Base-by-base conservation (phyloP, 495 filamentous ascomycete genomes). In the Daldinia bambusicola region DNA sequence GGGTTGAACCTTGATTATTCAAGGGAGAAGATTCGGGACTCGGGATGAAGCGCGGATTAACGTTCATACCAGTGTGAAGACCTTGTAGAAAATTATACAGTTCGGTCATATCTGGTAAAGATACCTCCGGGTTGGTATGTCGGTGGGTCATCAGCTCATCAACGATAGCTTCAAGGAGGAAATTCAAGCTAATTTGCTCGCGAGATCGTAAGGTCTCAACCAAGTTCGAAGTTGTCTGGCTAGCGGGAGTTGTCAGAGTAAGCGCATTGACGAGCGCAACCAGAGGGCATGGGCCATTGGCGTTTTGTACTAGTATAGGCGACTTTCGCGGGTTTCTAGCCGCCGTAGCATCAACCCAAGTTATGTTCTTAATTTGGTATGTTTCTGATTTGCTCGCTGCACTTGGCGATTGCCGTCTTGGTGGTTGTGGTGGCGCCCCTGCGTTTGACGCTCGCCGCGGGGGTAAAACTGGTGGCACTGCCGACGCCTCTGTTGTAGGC, bases 51-150 rank as follows among this genome's bases (percentile, higher is more conserved):
- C 91, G 90, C 40, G 95, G 95, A 74, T 99, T 98, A 51, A 98
- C 95, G 74, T 98, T 98, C 94, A 99, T 97, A 40, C 95, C 95
- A 0, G 94, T 98, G 76, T 98, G 93, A 3, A 99, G 83, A 50
- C 92, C 92, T 31, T 94, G 86, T 8, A 99, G 84, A 76, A 99
- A 98, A 16, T 85, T 81, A 75, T 96, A 95, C 0, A 99, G 84
- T 48, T 96, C 94, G 43, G 89, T 84, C 58, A 99, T 90, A 74
- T 99, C 95, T 1, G 95, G 94, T 45, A 98, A 83, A 14, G 71
- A 68, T 6, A 75, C 78, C 26, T 83, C 77, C 34, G 82, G 59
- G 34, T 80, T 73, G 30, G 75, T 84, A 61, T 78, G 84, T 58
- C 74, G 82, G 76, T 77, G 81, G 22, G 92, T 93, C 80, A 93